Percentiles rank a stretch among this genome's conserved stretches.
Evolutionary conservation across 768 basidiomycete genomes (phyloP).

Genomic region (Auriculariales sp.): DNA sequence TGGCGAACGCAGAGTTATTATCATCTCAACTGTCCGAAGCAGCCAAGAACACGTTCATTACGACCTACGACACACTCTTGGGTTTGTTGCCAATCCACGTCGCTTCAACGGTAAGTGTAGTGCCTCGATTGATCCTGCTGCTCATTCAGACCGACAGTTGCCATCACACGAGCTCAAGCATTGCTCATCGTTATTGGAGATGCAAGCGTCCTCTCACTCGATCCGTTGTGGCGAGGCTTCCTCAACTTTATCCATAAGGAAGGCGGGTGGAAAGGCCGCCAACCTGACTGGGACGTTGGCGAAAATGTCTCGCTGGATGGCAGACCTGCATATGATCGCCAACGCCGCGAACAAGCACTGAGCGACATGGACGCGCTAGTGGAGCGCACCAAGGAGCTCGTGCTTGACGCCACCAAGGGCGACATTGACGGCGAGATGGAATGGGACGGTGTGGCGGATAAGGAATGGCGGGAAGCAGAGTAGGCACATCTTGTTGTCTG

Average conservation of each 20-base stretch:
- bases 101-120: slow-evolving; percentile 25
- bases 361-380: slow-evolving; percentile 9
- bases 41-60: slow-evolving; percentile 14
- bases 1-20: slow-evolving; percentile 29
- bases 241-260: slow-evolving; percentile 40
- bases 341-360: neutral
- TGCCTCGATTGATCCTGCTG: neutral
- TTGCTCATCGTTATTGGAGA: slow-evolving; percentile 47
- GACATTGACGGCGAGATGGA: slow-evolving; percentile 4
- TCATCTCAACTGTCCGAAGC: slow-evolving; percentile 26
- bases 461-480: neutral
- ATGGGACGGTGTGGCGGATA: neutral
- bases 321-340: neutral
- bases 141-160: slow-evolving; percentile 27
- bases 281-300: slow-evolving; percentile 31
- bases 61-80: slow-evolving; percentile 19
- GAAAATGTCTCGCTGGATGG: neutral
- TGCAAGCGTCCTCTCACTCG: slow-evolving; percentile 40
- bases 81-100: slow-evolving; percentile 20
- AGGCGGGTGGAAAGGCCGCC: slow-evolving; percentile 39
- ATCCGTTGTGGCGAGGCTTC: slow-evolving; percentile 48
- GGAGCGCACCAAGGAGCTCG: neutral
- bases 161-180: slow-evolving; percentile 46
- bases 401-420: neutral
- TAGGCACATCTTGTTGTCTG: too few species aligned